phyloP scores from a whole-genome alignment of 495 filamentous ascomycete genomes.

The Penicillium goetzii region DNA sequence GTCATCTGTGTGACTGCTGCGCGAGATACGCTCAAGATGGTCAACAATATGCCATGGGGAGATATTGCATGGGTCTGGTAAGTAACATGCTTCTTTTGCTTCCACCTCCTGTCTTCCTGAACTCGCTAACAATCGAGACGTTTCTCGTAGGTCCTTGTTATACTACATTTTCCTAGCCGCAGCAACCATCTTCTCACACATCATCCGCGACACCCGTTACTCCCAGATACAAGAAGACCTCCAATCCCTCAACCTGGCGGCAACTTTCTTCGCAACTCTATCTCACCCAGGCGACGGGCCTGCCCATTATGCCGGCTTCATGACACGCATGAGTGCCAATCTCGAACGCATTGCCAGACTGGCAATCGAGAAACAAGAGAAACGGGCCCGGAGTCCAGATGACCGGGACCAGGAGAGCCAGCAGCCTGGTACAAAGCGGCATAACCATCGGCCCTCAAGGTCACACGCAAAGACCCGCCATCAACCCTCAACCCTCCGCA shows the following conservation, averaged over 20 bases:
- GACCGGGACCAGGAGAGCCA: constrained; percentile 20
- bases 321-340: constrained; percentile 85
- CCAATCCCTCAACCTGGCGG: constrained; percentile 81
- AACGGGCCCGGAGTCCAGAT: constrained; percentile 31
- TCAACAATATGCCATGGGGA: constrained; percentile 91
- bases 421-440: constrained; percentile 18
- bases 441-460: constrained; percentile 10
- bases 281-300: constrained; percentile 60
- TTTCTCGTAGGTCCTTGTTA: constrained; percentile 79
- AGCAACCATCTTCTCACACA: constrained; percentile 91
- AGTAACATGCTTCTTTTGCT: constrained; percentile 31
- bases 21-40: constrained; percentile 82
- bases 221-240: constrained; percentile 81
- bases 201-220: constrained; percentile 85
- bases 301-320: constrained; percentile 79
- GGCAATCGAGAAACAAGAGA: constrained; percentile 85
- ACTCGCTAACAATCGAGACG: neutral
- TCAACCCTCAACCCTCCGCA: constrained; percentile 19
- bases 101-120: neutral
- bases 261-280: constrained; percentile 81
- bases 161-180: constrained; percentile 94
- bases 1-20: constrained; percentile 85
- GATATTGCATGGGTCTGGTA: constrained; percentile 94
- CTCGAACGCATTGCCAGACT: constrained; percentile 89
- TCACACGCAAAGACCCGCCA: constrained; percentile 20